Percentiles rank a stretch among this genome's conserved stretches.
Conservation (phyloP, 345 rosid species). For the Pseudoturritis turrita region DNA sequence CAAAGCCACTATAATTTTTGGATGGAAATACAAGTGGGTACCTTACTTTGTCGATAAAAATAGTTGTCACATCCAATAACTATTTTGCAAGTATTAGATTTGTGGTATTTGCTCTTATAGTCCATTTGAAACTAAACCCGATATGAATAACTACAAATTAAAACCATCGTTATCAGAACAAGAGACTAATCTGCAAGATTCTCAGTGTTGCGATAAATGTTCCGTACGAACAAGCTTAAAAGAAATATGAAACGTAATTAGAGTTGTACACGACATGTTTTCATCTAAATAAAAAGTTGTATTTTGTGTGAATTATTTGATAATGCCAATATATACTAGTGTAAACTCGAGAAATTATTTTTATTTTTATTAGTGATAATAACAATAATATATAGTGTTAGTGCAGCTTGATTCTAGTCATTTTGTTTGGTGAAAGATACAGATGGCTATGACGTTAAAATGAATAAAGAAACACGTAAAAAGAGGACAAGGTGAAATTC, state of each 20-base stretch:
- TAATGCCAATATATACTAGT: background rate
- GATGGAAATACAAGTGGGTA: too few relatives aligned
- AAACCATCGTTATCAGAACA: background rate
- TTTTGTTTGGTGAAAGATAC: background rate
- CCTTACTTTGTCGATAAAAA: background rate
- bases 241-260: slow-evolving; percentile 7
- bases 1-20: background rate
- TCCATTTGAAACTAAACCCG: background rate
- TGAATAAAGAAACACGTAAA: too few relatives aligned
- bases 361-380: background rate
- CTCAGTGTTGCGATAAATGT: background rate
- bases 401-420: background rate
- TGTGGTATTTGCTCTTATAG: background rate
- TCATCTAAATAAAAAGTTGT: background rate
- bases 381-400: background rate
- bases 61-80: background rate
- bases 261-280: slow-evolving; percentile 15
- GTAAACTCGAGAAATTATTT: background rate
- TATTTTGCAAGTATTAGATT: background rate
- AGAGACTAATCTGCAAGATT: background rate
- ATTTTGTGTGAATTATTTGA: background rate
- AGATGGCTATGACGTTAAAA: background rate
- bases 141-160: background rate
- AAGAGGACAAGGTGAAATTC: too few relatives aligned
- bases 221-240: slow-evolving; percentile 10